phyloP scores from a whole-genome alignment of 2,329 filamentous ascomycete genomes.

The Pseudogymnoascus sp. region DNA sequence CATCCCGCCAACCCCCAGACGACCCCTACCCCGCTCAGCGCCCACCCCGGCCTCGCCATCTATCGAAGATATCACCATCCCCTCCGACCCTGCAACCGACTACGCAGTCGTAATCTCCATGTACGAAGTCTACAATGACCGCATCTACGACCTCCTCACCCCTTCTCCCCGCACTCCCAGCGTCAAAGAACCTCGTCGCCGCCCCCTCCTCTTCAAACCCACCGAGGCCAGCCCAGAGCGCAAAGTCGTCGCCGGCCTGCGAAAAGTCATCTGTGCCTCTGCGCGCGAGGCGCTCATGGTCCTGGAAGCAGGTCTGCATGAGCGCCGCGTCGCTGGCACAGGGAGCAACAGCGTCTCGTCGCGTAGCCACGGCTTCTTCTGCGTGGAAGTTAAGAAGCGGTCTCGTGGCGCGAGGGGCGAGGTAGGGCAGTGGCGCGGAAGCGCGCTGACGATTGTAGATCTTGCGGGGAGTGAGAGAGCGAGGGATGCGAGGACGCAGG shows the following conservation, averaged over 20 bases:
- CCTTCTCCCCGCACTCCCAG: conserved; percentile 50
- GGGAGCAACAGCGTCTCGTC: conserved; percentile 90
- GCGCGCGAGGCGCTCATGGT: conserved; percentile 83
- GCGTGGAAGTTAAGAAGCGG: conserved; percentile 86
- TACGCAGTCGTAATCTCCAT: conserved; percentile 90
- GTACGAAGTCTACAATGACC: conserved; percentile 99
- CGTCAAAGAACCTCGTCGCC: conserved; percentile 65
- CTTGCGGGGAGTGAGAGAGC: conserved; percentile 90
- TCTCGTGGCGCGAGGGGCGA: conserved; percentile 40
- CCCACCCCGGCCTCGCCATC: conserved; percentile 67
- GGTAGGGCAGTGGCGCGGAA: conserved; percentile 63
- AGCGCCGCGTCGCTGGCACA: conserved; percentile 81
- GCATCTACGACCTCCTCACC: conserved; percentile 87
- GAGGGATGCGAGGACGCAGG: conserved; percentile 86
- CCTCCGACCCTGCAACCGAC: conserved; percentile 62
- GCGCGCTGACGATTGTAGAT: conserved; percentile 80
- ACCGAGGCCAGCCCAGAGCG: conserved; percentile 81
- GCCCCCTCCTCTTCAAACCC: conserved; percentile 81
- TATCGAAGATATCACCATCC: conserved; percentile 61
- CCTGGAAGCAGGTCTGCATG: conserved; percentile 79
- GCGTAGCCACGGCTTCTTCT: conserved; percentile 92
- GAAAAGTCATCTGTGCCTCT: conserved; percentile 79
- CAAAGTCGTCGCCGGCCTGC: conserved; percentile 89
- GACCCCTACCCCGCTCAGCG: conserved; percentile 60
- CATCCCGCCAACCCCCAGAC: conserved; percentile 47